Evolutionary conservation across 768 basidiomycete genomes (phyloP), one percentile per base, ranked within the genome.

Genomic region (Lepiota brunneoincarnata): DNA sequence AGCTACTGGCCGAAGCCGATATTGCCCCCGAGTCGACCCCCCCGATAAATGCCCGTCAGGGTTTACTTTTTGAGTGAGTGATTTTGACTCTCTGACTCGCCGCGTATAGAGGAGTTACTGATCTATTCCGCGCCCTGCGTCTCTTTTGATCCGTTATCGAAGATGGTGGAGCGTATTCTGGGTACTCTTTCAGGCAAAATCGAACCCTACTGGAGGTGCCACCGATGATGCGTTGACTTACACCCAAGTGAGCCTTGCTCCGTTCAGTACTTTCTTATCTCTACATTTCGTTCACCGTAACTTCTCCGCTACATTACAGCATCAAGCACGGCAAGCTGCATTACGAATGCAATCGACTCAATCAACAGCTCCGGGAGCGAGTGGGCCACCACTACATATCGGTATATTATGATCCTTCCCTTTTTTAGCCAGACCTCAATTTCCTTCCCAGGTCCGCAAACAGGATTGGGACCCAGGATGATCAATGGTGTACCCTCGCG

Each of bases 131-230:
- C 48, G 48, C 17, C 17, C 20, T 5, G 2, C 18, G 21, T 44
- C 40, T 52, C 28, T 55, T 51, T 28, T 56, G 38, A 45, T 61
- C 31, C 39, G 23, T 49, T 20, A 23, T 53, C 52, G 24, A 35
- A 91, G 89, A 66, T 92, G 90, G 90, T 92, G 90, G 90, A 87
- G 83, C 60, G 90, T 92, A 20, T 92, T 92, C 62, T 92, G 90
- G 90, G 84, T 90, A 0, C 72, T 91, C 14, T 92, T 91, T 65
- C 83, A 84, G 11, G 88, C 89, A 42, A 91, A 91, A 69, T 88
- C 85, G 58, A 86, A 78, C 39, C 52, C 52, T 3, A 9, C 39
- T 45, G 81, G 80, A 26, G 66, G 64, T 7, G 84, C 82, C 17
- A 65, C 82, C n/a, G 87, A 89, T 1, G 88, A 91, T 58, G 89